A percentile compares a stretch with the other conserved stretches of the same genome.
These are phyloP conservation scores for Phytopythium litorale DNA, from an alignment of 352 stramenopile genomes.

Conservation along the genomic window DNA sequence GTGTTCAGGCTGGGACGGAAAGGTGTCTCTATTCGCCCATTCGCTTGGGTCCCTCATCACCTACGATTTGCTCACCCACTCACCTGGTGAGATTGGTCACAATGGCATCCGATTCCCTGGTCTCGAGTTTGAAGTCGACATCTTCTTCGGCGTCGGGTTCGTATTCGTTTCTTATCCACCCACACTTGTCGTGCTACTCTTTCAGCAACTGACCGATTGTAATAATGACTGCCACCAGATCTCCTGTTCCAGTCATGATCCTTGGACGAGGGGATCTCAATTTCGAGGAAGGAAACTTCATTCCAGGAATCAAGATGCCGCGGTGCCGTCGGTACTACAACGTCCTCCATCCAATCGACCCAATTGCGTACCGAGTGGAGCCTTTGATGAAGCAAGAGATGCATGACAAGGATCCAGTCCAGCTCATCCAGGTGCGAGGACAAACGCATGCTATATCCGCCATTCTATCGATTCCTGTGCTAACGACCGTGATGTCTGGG, in stretches of 20 bases:
- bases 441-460: not conserved
- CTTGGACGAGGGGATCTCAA: constrained; percentile 77
- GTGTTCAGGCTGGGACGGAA: constrained; percentile 69
- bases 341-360: constrained; percentile 91
- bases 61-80: constrained; percentile 90
- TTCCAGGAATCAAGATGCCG: constrained; percentile 73
- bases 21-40: constrained; percentile 89
- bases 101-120: constrained; percentile 76
- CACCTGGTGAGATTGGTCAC: constrained; percentile 43
- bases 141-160: constrained; percentile 83
- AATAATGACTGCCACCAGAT: constrained; percentile 25
- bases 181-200: not conserved
- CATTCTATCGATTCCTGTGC: not conserved
- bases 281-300: constrained; percentile 72
- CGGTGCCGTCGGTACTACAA: constrained; percentile 86
- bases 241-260: constrained; percentile 80
- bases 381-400: constrained; percentile 88
- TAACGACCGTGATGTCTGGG: not conserved
- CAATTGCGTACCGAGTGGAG: constrained; percentile 89
- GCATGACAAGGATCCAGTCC: constrained; percentile 81
- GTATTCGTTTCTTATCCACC: constrained; percentile 1
- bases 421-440: constrained; percentile 58
- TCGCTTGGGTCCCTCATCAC: constrained; percentile 90
- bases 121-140: constrained; percentile 84
- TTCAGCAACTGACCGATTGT: not conserved